A percentile compares a stretch with the other conserved stretches of the same genome.
These are phyloP conservation scores for Boeremia exigua DNA, from an alignment of 2,329 filamentous ascomycete species.

Conservation along the genomic window DNA sequence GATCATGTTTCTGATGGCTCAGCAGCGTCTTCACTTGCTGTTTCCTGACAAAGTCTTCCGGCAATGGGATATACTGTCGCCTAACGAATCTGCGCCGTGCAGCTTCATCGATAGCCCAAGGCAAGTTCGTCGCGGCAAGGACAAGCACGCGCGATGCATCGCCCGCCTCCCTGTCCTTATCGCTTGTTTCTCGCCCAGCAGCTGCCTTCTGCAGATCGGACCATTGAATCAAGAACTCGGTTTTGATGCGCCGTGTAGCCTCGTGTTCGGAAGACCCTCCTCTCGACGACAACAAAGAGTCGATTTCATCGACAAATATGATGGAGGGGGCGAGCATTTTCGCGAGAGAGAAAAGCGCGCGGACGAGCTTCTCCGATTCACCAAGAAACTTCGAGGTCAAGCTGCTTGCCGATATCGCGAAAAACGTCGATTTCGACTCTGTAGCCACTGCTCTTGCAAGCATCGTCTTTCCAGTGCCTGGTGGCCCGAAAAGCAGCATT, in stretches of 20 bases:
- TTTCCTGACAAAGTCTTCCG: constrained; percentile 80
- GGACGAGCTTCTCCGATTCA: constrained; percentile 94
- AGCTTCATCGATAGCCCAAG: constrained; percentile 97
- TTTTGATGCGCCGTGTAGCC: constrained; percentile 92
- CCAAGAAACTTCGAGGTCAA: constrained; percentile 95
- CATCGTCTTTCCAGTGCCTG: constrained; percentile 99
- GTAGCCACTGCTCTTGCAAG: constrained; percentile 92
- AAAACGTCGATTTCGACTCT: constrained; percentile 93
- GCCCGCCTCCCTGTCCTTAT: constrained; percentile 72
- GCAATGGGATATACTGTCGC: constrained; percentile 93
- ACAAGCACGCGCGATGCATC: constrained; percentile 91
- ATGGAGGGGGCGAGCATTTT: constrained; percentile 90
- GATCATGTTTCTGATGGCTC: constrained; percentile 83
- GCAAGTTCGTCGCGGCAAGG: constrained; percentile 91
- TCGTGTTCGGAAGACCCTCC: constrained; percentile 88
- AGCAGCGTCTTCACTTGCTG: constrained; percentile 80
- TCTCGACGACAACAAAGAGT: constrained; percentile 85
- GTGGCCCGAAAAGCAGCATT: constrained; percentile 95
- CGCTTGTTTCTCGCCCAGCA: constrained; percentile 75
- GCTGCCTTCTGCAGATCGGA: constrained; percentile 91
- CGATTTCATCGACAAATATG: constrained; percentile 98
- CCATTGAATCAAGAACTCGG: constrained; percentile 98
- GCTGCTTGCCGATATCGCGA: constrained; percentile 93
- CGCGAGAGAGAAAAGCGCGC: constrained; percentile 88
- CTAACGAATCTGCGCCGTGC: constrained; percentile 88